Conservation (phyloP, 2,329 filamentous ascomycete species). For the Zymoseptoria passerinii region DNA sequence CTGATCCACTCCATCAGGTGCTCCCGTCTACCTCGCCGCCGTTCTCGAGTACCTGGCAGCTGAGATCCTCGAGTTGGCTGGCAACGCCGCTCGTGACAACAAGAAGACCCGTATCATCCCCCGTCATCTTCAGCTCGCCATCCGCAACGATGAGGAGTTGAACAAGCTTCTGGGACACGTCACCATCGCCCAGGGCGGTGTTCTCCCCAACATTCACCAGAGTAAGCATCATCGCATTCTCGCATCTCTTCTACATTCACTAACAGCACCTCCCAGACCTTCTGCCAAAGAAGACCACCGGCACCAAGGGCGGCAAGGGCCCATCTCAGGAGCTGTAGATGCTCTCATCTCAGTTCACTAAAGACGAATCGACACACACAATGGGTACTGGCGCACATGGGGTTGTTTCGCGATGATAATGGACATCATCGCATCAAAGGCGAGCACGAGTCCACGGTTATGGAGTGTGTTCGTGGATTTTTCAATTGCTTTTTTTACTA, state of each 20-base stretch:
- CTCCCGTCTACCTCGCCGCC: slow-evolving; percentile 68
- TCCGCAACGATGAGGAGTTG: slow-evolving; percentile 94
- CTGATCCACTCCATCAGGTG: slow-evolving; percentile 14
- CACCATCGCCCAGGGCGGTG: slow-evolving; percentile 95
- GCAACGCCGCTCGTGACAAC: slow-evolving; percentile 97
- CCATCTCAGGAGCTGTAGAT: slow-evolving; percentile 88
- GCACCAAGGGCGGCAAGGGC: slow-evolving; percentile 74
- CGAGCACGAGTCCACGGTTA: slow-evolving; percentile 24
- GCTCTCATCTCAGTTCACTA: slow-evolving; percentile 21
- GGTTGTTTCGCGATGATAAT: slow-evolving; percentile 29
- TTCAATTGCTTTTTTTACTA: slow-evolving; percentile 12
- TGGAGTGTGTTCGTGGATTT: slow-evolving; percentile 9
- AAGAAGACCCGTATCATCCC: slow-evolving; percentile 99
- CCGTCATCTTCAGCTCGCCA: slow-evolving; percentile 93
- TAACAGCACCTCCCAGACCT: slow-evolving; percentile 60
- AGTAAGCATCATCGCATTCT: slow-evolving; percentile 52
- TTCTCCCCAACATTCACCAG: slow-evolving; percentile 93
- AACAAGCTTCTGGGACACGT: slow-evolving; percentile 97
- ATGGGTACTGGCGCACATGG: slow-evolving; percentile 26
- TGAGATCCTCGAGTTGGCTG: slow-evolving; percentile 94
- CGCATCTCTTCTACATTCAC: slow-evolving; percentile 17
- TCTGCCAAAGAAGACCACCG: slow-evolving; percentile 90
- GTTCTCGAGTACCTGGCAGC: slow-evolving; percentile 97
- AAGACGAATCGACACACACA: slow-evolving; percentile 17
- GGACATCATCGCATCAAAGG: slow-evolving; percentile 25